A percentile compares a stretch with the other conserved stretches of the same genome.
phyloP scores from a whole-genome alignment of 2,329 filamentous ascomycete genomes.

The Fusarium chuoi region DNA sequence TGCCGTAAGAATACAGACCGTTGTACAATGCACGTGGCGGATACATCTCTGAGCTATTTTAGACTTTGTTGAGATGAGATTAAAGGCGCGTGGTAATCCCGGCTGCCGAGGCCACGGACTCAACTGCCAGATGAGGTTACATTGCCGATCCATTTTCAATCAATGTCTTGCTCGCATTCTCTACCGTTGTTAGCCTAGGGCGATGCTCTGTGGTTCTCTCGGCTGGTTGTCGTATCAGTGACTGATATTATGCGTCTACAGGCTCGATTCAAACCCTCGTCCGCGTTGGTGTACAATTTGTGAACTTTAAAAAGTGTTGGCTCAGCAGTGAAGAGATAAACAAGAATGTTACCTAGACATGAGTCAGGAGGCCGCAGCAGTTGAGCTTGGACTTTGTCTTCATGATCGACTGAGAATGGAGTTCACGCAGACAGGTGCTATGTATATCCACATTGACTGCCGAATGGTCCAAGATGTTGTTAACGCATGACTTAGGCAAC shows the following conservation, averaged over 20 bases:
- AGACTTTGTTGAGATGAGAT: constrained; percentile 4
- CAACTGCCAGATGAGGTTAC: constrained; percentile 19
- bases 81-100: not conserved
- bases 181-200: not conserved
- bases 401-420: not conserved
- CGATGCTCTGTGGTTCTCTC: not conserved
- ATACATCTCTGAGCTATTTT: constrained; percentile 2
- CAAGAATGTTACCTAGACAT: not conserved
- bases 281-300: not conserved
- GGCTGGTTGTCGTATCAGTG: not conserved
- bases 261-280: not conserved
- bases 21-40: constrained; percentile 16
- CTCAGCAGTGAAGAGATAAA: not conserved
- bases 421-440: not conserved
- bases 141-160: constrained; percentile 5
- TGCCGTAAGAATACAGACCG: not conserved
- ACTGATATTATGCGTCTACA: not conserved
- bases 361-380: not conserved
- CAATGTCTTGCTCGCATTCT: not conserved
- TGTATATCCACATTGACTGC: not conserved
- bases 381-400: not conserved
- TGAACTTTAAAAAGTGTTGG: not conserved
- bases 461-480: not conserved
- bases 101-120: not conserved
- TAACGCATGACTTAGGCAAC: constrained; percentile 22